Percentiles rank a stretch among this genome's conserved stretches.
These are phyloP conservation scores for Ophiocordyceps unilateralis DNA, from an alignment of 2,329 filamentous ascomycete species.

Conservation along the genomic window DNA sequence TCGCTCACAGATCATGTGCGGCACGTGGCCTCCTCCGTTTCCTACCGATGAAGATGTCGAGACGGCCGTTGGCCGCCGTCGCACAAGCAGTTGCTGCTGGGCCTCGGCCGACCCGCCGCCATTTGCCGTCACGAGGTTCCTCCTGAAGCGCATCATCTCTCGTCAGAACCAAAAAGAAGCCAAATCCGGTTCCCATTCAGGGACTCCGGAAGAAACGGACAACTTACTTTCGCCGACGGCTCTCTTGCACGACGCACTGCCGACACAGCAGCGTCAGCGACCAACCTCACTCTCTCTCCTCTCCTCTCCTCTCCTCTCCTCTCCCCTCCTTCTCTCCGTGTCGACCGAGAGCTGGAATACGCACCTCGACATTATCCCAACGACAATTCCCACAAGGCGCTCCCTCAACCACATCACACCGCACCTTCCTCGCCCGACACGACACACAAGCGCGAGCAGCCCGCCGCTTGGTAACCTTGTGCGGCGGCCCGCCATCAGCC, in stretches of 20 bases:
- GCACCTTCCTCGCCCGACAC: constrained; percentile 76
- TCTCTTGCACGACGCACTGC: constrained; percentile 56
- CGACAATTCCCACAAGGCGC: constrained; percentile 79
- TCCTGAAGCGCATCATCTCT: too few relatives aligned
- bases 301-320: too few relatives aligned
- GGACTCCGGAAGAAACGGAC: not conserved
- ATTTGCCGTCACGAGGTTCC: too few relatives aligned
- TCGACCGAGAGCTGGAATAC: constrained; percentile 3
- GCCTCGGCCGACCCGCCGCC: too few relatives aligned
- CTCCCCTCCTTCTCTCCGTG: too few relatives aligned
- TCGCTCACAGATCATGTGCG: constrained; percentile 33
- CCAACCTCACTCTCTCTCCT: too few relatives aligned
- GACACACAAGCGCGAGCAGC: constrained; percentile 85
- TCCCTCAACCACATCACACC: constrained; percentile 84
- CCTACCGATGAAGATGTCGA: constrained; percentile 6
- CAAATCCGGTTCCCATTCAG: not conserved
- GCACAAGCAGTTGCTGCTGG: not conserved
- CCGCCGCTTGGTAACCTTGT: constrained; percentile 53
- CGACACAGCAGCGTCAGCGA: not conserved
- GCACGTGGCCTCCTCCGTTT: constrained; percentile 27
- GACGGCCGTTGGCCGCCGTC: not conserved
- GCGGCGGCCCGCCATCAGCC: constrained; percentile 7
- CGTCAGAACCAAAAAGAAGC: too few relatives aligned
- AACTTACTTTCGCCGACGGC: constrained; percentile 70
- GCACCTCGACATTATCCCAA: constrained; percentile 53